Evolutionary conservation across 257 asterid genomes (phyloP), one percentile per base, ranked within the genome.

Genomic region (Penstemon davidsonii): DNA sequence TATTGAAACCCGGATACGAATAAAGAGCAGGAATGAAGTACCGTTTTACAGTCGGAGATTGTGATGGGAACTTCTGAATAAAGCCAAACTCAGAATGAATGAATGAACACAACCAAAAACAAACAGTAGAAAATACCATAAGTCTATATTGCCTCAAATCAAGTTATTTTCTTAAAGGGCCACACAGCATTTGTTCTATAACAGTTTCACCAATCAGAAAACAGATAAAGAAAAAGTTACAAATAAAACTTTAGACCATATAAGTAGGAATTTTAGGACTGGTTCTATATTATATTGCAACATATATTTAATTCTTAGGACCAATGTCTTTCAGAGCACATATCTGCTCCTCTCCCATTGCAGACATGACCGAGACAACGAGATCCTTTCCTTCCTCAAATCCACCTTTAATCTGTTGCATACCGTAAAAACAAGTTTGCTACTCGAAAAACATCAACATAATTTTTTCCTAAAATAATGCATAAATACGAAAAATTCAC

Each of bases 271-370:
- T 73, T 70, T 54, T 49, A 50, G 18, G 54, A 55, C 59, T 43
- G 9, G 54, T 67, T 40, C 53, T 52, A 58, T 67, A 37, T 64
- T 64, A 67, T 47, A 67, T 46, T 44, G 79, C 66, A 52, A 63
- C 56, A 19, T 11, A 10, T 13, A 37, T 33, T 72, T 70, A 86
- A 15, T 80, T 84, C 72, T 82, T 84, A 3, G 87, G 83, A 60
- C 89, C 87, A 58, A 84, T 81, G 75, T 88, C 91, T 77, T 88
- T 86, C 41, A 88, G 73, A 13, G 82, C 86, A 59, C 81, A 80
- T 46, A 88, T 88, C 83, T 88, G 96, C 80, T 88, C 96, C 67
- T 88, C 96, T 38, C 92, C 96, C 93, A 88, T 88, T 0, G 96
- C 88, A 4, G 87, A 82, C 88, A 78, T 80, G 58, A 86, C 91